Percentiles rank a stretch among this genome's conserved stretches.
These are phyloP conservation scores for Antrodiella citrinella DNA, from an alignment of 768 basidiomycete species.

Conservation along the genomic window DNA sequence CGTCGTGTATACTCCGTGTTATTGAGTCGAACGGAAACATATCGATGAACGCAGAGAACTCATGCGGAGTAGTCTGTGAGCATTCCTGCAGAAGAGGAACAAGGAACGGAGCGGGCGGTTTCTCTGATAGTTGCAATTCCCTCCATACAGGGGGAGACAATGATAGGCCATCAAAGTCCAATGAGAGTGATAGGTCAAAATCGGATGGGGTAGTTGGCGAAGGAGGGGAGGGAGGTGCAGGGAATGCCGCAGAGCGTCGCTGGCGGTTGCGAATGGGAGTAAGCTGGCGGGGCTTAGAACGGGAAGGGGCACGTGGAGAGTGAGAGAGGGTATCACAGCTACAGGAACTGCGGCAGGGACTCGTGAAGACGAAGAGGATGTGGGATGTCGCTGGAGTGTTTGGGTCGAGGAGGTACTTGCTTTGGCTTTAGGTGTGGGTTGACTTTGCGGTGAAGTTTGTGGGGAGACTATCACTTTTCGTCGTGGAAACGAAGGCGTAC, in stretches of 20 bases:
- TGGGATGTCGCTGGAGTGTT: too few relatives aligned
- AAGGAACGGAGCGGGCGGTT: slow-evolving; percentile 40
- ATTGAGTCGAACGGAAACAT: slow-evolving; percentile 71
- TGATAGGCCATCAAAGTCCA: slow-evolving; percentile 38
- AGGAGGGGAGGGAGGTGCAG: slow-evolving; percentile 35
- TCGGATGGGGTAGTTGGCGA: slow-evolving; percentile 52
- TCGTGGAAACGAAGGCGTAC: not conserved
- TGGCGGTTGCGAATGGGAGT: slow-evolving; percentile 55
- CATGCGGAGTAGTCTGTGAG: slow-evolving; percentile 56
- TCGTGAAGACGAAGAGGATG: too few relatives aligned
- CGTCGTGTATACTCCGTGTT: slow-evolving; percentile 30
- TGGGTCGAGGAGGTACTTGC: slow-evolving; percentile 1
- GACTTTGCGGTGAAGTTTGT: slow-evolving; percentile 2
- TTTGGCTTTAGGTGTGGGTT: slow-evolving; percentile 3
- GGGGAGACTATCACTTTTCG: slow-evolving; percentile 6
- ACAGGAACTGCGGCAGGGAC: too few relatives aligned
- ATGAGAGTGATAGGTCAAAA: slow-evolving; percentile 40
- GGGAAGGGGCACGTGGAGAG: slow-evolving; percentile 3
- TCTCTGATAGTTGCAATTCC: slow-evolving; percentile 10
- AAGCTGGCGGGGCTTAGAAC: slow-evolving; percentile 45
- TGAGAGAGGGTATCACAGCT: too few relatives aligned
- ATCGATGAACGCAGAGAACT: slow-evolving; percentile 79
- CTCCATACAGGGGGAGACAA: slow-evolving; percentile 22
- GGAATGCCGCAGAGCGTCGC: slow-evolving; percentile 23
- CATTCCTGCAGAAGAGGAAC: slow-evolving; percentile 64